Percentiles rank a stretch among this genome's conserved stretches.
These are phyloP conservation scores for Daldinia sp. DNA, from an alignment of 2,329 filamentous ascomycete species.

Conservation along the genomic window DNA sequence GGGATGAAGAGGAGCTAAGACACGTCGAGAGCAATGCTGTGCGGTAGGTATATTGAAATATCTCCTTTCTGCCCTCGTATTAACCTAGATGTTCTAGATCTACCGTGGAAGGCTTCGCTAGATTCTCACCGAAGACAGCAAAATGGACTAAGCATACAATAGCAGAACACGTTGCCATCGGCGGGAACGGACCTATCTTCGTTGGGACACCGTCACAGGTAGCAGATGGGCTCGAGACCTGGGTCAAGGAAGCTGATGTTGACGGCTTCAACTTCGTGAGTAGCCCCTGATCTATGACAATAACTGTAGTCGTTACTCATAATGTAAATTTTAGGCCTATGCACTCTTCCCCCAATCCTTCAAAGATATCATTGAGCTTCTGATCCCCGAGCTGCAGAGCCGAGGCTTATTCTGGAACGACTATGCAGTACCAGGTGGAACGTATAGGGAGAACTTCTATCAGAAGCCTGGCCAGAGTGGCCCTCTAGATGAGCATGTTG, in stretches of 20 bases:
- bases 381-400: slow-evolving; percentile 69
- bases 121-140: slow-evolving; percentile 64
- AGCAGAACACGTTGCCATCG: slow-evolving; percentile 72
- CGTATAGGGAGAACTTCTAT: slow-evolving; percentile 69
- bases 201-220: slow-evolving; percentile 72
- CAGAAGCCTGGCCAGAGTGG: slow-evolving; percentile 58
- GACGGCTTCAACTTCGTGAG: slow-evolving; percentile 79
- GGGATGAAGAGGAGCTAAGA: slow-evolving; percentile 51
- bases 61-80: not conserved
- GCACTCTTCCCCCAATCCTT: slow-evolving; percentile 73
- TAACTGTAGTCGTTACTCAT: not conserved
- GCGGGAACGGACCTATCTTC: slow-evolving; percentile 70
- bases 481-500: slow-evolving; percentile 61
- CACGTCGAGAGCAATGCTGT: slow-evolving; percentile 53
- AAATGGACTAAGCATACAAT: slow-evolving; percentile 79
- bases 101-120: slow-evolving; percentile 63
- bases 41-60: slow-evolving; percentile 44
- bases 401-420: slow-evolving; percentile 66
- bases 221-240: slow-evolving; percentile 72
- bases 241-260: slow-evolving; percentile 73
- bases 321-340: slow-evolving; percentile 57
- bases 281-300: slow-evolving; percentile 46
- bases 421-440: slow-evolving; percentile 63
- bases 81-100: slow-evolving; percentile 48
- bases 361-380: slow-evolving; percentile 70